Evolutionary conservation across 345 rosid species (phyloP), one percentile per base, ranked within the genome.

Genomic region (Chamaenerion angustifolium): DNA sequence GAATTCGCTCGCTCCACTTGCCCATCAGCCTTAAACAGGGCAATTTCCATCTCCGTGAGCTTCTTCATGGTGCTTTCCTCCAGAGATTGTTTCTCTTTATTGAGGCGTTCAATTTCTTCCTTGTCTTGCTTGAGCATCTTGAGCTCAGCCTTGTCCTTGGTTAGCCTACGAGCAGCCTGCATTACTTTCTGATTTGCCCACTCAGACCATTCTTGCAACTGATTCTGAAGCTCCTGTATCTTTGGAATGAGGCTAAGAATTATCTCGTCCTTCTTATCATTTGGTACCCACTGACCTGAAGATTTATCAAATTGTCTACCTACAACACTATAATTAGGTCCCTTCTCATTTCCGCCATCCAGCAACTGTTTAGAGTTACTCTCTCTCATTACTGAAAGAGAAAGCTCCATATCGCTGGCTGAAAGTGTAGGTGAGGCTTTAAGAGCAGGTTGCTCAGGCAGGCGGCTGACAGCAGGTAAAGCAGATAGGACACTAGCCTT

Each of bases 161-260:
- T 54, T 57, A 90, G 77, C 77, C 95, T 75, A 55, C 77, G 76
- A 55, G 95, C 81, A 51, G 94, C 98, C 71, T 90, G 95, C 85
- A 81, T 90, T 44, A 90, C 95, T 75, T 90, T 90, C 75, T 86
- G 83, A 65, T 86, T 83, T 37, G 92, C 86, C 98, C 98, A 90
- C 16, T 90, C 88, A 12, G 85, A 83, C 95, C 98, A 90, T 61
- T 75, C 86, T 60, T 86, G 90, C 25, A 86, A 69, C 62, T 83
- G 94, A 68, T 72, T 81, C 56, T 79, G 75, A 53, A 79, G 57
- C 51, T 76, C 78, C 44, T 27, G 71, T 58, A 64, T 63, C 58
- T 68, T 69, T 0, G 86, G 76, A 42, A 73, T 69, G 12, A 82
- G 74, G 70, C 69, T 75, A 46, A 77, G 43, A 62, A 82, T 67